These are phyloP conservation scores for Citrullus colocynthis DNA, from an alignment of 306 rosid genomes.

Conservation along the genomic window DNA sequence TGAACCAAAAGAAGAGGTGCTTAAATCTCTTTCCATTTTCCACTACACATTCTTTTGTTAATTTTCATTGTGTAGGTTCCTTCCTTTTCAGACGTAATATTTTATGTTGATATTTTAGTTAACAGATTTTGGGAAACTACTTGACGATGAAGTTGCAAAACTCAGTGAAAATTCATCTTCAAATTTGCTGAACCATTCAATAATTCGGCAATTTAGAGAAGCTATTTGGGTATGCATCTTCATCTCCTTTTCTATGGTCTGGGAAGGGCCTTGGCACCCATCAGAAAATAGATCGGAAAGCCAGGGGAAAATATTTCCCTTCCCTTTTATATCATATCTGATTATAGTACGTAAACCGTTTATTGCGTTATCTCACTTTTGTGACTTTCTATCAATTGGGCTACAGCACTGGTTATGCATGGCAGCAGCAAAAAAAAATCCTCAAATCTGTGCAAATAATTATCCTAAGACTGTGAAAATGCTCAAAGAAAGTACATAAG, in stretches of 20 bases:
- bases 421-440: neutral
- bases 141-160: conserved; percentile 43
- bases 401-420: neutral
- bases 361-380: too few relatives aligned
- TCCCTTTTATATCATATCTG: neutral
- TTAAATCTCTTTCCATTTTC: conserved; percentile 11
- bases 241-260: neutral
- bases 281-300: neutral
- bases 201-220: conserved; percentile 63
- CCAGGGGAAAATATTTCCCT: neutral
- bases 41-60: neutral
- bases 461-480: neutral
- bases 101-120: conserved; percentile 20
- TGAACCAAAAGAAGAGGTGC: conserved; percentile 61
- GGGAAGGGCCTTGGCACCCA: neutral
- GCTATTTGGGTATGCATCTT: conserved; percentile 76
- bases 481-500: neutral
- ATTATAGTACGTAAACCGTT: neutral
- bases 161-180: conserved; percentile 32
- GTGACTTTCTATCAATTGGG: too few relatives aligned
- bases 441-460: neutral
- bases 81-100: neutral
- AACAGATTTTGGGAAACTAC: conserved; percentile 52
- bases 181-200: conserved; percentile 21
- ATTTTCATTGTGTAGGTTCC: neutral